phyloP scores from a whole-genome alignment of 2,329 filamentous ascomycete species.

The Beauveria sp. region DNA sequence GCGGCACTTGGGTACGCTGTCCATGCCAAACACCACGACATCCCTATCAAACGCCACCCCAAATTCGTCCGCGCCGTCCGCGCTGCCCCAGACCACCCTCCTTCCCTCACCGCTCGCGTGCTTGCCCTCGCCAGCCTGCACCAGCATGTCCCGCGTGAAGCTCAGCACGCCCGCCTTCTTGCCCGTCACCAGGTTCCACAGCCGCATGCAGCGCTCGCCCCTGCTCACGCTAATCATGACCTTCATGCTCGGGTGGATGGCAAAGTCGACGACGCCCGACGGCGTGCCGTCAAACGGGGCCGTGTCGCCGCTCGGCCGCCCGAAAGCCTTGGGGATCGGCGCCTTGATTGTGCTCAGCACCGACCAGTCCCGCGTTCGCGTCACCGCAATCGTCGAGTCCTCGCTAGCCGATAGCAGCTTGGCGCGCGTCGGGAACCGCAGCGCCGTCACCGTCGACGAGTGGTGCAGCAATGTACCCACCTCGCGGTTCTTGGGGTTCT shows the following conservation, averaged over 20 bases:
- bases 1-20: conserved; percentile 72
- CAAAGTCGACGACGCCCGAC: conserved; percentile 88
- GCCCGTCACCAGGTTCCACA: conserved; percentile 96
- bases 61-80: conserved; percentile 70
- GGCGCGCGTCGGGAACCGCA: conserved; percentile 75
- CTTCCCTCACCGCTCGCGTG: conserved; percentile 76
- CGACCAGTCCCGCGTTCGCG: conserved; percentile 82
- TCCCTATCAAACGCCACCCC: conserved; percentile 85
- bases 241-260: conserved; percentile 93
- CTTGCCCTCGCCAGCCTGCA: conserved; percentile 67
- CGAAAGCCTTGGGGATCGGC: conserved; percentile 71
- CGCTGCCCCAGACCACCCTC: conserved; percentile 70
- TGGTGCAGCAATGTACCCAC: conserved; percentile 84
- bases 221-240: conserved; percentile 89
- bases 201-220: conserved; percentile 81
- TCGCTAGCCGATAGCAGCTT: conserved; percentile 86
- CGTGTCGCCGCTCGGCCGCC: conserved; percentile 83
- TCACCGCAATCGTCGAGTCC: conserved; percentile 86
- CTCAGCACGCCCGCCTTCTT: conserved; percentile 91
- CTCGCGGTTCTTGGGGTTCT: conserved; percentile 82
- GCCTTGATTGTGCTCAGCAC: conserved; percentile 82
- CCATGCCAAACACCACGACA: conserved; percentile 77
- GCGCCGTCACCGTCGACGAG: conserved; percentile 67
- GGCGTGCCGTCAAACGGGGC: conserved; percentile 73
- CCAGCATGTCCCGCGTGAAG: conserved; percentile 66